Conservation (phyloP, 2,329 filamentous ascomycete genomes). For the Graphiopsis chlorocephala region DNA sequence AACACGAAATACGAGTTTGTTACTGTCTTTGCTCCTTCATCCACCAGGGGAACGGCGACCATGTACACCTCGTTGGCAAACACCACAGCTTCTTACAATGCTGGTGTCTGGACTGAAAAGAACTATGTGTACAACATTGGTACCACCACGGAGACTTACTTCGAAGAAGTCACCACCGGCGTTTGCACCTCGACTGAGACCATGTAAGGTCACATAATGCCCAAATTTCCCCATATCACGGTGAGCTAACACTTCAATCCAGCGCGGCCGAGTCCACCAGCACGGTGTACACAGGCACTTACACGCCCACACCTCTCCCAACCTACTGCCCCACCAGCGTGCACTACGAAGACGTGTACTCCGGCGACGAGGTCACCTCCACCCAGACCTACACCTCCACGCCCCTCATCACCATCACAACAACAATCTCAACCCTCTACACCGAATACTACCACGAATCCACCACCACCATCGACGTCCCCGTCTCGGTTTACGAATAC, state of each 20-base stretch:
- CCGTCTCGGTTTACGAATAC: not conserved
- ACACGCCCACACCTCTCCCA: not conserved
- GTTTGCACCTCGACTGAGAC: not conserved
- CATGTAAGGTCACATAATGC: not conserved
- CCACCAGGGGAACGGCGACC: not conserved
- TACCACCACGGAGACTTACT: not conserved
- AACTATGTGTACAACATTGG: not conserved
- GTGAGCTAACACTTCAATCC: not conserved
- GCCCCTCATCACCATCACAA: not conserved
- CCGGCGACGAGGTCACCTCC: not conserved
- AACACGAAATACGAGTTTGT: not conserved
- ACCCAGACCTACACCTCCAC: not conserved
- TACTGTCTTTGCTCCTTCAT: not conserved
- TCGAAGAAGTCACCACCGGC: not conserved
- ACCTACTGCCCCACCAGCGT: not conserved
- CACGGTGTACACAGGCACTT: conserved; percentile 3
- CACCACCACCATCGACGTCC: not conserved
- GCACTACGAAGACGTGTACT: not conserved
- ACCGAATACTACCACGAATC: not conserved
- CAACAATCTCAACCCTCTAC: not conserved
- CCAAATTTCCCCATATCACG: not conserved
- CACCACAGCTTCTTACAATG: not conserved
- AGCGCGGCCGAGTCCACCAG: conserved; percentile 2
- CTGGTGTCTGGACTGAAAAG: not conserved
- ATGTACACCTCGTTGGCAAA: not conserved